Conservation (phyloP, 495 filamentous ascomycete species). For the Acidomyces sp. region DNA sequence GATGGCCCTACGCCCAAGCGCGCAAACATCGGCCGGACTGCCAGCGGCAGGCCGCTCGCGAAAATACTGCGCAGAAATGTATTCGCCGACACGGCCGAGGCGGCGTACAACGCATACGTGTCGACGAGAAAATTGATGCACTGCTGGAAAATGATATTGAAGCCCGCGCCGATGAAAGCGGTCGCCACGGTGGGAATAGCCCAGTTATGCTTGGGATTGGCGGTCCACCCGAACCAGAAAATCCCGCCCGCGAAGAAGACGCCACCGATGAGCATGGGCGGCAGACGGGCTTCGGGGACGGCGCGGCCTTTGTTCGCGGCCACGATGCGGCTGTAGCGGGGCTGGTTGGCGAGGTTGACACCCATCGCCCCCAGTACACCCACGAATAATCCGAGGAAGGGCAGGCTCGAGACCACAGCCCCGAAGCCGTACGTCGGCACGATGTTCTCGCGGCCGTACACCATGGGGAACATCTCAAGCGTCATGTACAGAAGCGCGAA, state of each 20-base stretch:
- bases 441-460: slow-evolving; percentile 42
- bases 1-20: slow-evolving; percentile 18
- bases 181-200: slow-evolving; percentile 22
- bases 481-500: slow-evolving; percentile 30
- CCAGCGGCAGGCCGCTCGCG: slow-evolving; percentile 18
- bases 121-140: slow-evolving; percentile 24
- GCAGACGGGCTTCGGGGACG: slow-evolving; percentile 27
- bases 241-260: slow-evolving; percentile 22
- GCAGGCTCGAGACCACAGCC: slow-evolving; percentile 32
- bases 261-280: slow-evolving; percentile 28
- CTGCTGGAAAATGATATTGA: slow-evolving; percentile 24
- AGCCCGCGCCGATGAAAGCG: slow-evolving; percentile 16
- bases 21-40: slow-evolving; percentile 20
- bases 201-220: slow-evolving; percentile 23
- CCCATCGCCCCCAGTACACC: slow-evolving; percentile 24
- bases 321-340: slow-evolving; percentile 17
- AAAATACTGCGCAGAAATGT: slow-evolving; percentile 20
- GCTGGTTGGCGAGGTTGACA: slow-evolving; percentile 23
- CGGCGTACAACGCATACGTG: slow-evolving; percentile 18
- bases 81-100: slow-evolving; percentile 19
- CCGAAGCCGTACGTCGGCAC: no score
- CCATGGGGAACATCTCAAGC: slow-evolving; percentile 37
- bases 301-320: slow-evolving; percentile 15
- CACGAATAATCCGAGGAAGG: slow-evolving; percentile 41
- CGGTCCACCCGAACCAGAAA: slow-evolving; percentile 29